Percentiles rank a stretch among this genome's conserved stretches.
These are phyloP conservation scores for Capsicum baccatum DNA, from an alignment of 257 asterid genomes.

Conservation along the genomic window DNA sequence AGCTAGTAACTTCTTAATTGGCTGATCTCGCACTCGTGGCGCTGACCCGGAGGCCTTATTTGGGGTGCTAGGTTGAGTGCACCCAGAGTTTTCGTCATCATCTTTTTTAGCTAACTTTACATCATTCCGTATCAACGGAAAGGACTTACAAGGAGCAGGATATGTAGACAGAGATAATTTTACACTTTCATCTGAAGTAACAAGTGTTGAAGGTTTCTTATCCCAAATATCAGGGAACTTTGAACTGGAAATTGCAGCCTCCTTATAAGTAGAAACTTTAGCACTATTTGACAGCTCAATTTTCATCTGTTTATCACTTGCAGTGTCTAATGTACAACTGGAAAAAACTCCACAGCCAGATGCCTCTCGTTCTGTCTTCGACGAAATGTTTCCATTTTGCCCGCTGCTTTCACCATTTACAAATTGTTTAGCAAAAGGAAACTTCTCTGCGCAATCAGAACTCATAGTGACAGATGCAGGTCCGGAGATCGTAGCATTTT, in stretches of 20 bases:
- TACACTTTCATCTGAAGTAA: slow-evolving; percentile 69
- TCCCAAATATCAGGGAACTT: slow-evolving; percentile 48
- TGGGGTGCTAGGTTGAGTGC: slow-evolving; percentile 57
- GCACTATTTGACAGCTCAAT: slow-evolving; percentile 51
- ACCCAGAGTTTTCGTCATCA: slow-evolving; percentile 85
- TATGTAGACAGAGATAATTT: slow-evolving; percentile 54
- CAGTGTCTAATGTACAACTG: slow-evolving; percentile 56
- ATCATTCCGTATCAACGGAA: slow-evolving; percentile 56
- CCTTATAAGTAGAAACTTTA: slow-evolving; percentile 53
- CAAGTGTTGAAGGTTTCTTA: slow-evolving; percentile 58
- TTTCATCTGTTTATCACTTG: slow-evolving; percentile 51
- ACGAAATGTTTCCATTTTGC: slow-evolving; percentile 57
- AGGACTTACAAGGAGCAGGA: slow-evolving; percentile 56
- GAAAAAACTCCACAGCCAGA: slow-evolving; percentile 54
- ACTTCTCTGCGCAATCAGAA: slow-evolving; percentile 74
- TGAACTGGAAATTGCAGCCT: slow-evolving; percentile 44
- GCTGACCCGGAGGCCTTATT: slow-evolving; percentile 66
- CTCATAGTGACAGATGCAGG: slow-evolving; percentile 71
- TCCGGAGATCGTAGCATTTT: slow-evolving; percentile 58
- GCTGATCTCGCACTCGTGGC: slow-evolving; percentile 48
- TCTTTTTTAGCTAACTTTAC: slow-evolving; percentile 81
- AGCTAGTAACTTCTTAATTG: slow-evolving; percentile 53
- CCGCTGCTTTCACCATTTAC: slow-evolving; percentile 64
- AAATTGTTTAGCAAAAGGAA: slow-evolving; percentile 54
- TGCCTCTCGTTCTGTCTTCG: slow-evolving; percentile 57